Percentiles rank a stretch among this genome's conserved stretches.
Evolutionary conservation across 768 basidiomycete genomes (phyloP).

Genomic region (Rhizopogon roseolus): DNA sequence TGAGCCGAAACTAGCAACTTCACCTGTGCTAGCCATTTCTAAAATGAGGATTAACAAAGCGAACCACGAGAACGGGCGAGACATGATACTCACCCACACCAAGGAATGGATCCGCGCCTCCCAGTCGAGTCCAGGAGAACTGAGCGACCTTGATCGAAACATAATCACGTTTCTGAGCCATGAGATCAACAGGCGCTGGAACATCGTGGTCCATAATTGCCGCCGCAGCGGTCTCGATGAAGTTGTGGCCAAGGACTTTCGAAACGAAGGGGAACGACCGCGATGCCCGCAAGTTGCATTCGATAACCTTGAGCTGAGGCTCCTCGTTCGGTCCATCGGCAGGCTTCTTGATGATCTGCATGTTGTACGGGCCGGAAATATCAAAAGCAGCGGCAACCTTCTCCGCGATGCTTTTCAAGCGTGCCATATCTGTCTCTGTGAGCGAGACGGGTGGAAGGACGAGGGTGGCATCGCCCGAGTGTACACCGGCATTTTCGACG

Average conservation of each 20-base stretch:
- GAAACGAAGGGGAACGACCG: constrained; percentile 99
- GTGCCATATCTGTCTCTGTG: constrained; percentile 66
- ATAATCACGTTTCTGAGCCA: constrained; percentile 86
- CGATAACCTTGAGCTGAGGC: constrained; percentile 89
- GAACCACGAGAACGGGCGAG: background rate
- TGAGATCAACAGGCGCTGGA: constrained; percentile 87
- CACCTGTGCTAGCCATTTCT: constrained; percentile 99
- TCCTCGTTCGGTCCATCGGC: constrained; percentile 46
- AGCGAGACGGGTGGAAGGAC: constrained; percentile 94
- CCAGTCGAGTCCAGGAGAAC: constrained; percentile 96
- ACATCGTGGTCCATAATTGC: constrained; percentile 85
- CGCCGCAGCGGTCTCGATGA: constrained; percentile 88
- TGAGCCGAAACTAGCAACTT: constrained; percentile 93
- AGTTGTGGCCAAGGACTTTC: constrained; percentile 96
- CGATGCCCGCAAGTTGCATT: constrained; percentile 97
- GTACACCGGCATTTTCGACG: constrained; percentile 97
- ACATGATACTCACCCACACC: constrained; percentile 69
- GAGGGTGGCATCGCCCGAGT: constrained; percentile 97
- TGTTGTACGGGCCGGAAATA: constrained; percentile 98
- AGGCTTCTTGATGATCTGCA: constrained; percentile 94
- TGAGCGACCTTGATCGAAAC: constrained; percentile 96
- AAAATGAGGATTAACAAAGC: background rate
- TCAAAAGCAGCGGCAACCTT: constrained; percentile 94
- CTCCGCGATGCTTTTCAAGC: constrained; percentile 88
- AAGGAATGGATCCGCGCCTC: constrained; percentile 94